phyloP scores from a whole-genome alignment of 202 grass and related monocot genomes.

The Setaria italica region DNA sequence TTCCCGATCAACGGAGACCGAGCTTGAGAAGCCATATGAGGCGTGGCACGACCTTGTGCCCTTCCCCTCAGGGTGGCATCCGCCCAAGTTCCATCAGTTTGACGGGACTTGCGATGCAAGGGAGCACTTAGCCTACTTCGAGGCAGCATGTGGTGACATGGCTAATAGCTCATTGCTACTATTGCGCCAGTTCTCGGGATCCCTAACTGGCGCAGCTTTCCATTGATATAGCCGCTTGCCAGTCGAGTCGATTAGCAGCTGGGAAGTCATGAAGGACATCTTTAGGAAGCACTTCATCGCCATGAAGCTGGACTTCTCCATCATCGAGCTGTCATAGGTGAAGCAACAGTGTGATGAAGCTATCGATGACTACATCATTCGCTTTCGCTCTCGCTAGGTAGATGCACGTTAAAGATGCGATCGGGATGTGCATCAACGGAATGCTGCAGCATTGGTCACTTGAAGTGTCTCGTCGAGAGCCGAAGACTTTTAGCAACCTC shows the following conservation, averaged over 20 bases:
- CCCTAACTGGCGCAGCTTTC: neutral
- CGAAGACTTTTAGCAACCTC: no score
- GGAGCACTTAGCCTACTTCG: neutral
- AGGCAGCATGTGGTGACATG: neutral
- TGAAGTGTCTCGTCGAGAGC: no score
- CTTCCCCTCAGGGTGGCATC: neutral
- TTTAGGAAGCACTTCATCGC: neutral
- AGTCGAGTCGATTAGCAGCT: neutral
- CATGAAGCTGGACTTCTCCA: no score
- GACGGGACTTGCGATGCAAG: neutral
- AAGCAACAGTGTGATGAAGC: neutral
- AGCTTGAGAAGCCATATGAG: neutral
- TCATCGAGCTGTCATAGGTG: no score
- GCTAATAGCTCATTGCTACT: neutral
- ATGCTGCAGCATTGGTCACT: no score
- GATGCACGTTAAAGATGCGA: no score
- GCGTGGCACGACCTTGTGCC: neutral
- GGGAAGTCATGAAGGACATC: neutral
- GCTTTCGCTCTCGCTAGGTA: no score
- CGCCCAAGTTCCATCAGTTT: neutral
- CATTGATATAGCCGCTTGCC: neutral
- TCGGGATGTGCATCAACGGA: no score
- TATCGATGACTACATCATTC: neutral
- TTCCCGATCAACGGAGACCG: neutral
- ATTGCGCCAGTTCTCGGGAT: neutral